Percentiles rank a stretch among this genome's conserved stretches.
These are phyloP conservation scores for Phytophthora pseudosyringae DNA, from an alignment of 352 stramenopile genomes.

Conservation along the genomic window DNA sequence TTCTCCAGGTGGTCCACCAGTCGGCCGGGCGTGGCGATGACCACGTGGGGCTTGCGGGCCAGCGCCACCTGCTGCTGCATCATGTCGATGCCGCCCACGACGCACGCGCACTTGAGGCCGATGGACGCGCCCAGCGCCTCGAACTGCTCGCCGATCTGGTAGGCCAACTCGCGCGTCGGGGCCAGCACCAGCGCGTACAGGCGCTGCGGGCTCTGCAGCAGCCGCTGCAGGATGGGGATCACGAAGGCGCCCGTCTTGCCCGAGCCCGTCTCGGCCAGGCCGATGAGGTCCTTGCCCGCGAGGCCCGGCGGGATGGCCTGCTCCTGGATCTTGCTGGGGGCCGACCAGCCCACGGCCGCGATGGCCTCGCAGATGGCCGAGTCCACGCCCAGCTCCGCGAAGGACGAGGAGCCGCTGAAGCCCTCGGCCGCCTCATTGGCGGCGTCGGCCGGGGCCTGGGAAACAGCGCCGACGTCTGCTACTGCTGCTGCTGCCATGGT, in stretches of 20 bases:
- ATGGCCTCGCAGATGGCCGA: slow-evolving; percentile 93
- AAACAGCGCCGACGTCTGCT: neutral
- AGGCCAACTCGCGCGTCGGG: slow-evolving; percentile 95
- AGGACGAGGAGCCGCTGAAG: slow-evolving; percentile 82
- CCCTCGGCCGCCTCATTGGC: slow-evolving; percentile 41
- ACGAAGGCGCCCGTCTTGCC: slow-evolving; percentile 97
- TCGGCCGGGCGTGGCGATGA: slow-evolving; percentile 94
- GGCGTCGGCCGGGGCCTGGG: slow-evolving; percentile 26
- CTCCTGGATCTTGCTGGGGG: slow-evolving; percentile 96
- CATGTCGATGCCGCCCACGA: slow-evolving; percentile 98
- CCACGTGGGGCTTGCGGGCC: slow-evolving; percentile 96
- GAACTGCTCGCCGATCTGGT: slow-evolving; percentile 97
- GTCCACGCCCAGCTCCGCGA: slow-evolving; percentile 92
- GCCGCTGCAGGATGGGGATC: slow-evolving; percentile 92
- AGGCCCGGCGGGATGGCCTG: slow-evolving; percentile 94
- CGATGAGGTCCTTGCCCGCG: slow-evolving; percentile 96
- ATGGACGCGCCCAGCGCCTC: slow-evolving; percentile 92
- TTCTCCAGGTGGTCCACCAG: slow-evolving; percentile 96
- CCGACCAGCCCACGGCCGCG: slow-evolving; percentile 91
- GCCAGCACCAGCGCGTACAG: slow-evolving; percentile 93
- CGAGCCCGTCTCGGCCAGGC: slow-evolving; percentile 94
- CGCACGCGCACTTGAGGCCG: slow-evolving; percentile 91
- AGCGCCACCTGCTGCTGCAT: slow-evolving; percentile 97
- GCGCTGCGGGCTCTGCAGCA: slow-evolving; percentile 92
- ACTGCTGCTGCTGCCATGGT: too few relatives aligned